Base-by-base conservation (phyloP, 345 rosid genomes). In the Xanthoceras sorbifolium region DNA sequence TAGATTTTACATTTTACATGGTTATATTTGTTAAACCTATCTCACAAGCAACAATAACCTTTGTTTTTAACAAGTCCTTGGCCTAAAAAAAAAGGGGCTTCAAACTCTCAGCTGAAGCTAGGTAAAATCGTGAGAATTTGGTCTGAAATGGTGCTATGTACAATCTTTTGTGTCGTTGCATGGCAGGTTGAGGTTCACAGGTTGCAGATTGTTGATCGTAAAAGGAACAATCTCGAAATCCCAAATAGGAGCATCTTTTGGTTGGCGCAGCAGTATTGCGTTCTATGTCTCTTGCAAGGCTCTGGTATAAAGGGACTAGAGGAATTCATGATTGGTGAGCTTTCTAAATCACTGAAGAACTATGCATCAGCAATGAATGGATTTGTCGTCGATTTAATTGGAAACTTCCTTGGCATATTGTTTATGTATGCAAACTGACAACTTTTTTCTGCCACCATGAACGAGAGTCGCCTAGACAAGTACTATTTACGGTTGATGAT, bases 191-290 rank as follows among this genome's bases (percentile, higher is more conserved):
- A 78, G 67, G 57, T 50, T 38, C n/a, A 29, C 4, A 54, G 71
- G 28, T 55, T 78, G 60, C 5, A 42, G 7, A 17, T 42, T 57
- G 18, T 44, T 1, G 0, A 29, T 3, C 3, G 9, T 15, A 5
- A 15, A n/a, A 6, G 6, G 14, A 59, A 61, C 1, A 8, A 42
- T 3, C 2, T 1, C 3, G 9, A 44, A 5, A 0, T 3, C n/a
- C 48, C 8, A 3, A 22, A 5, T 5, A 64, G 71, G 76, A 71
- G 31, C 25, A 62, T 64, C 12, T 63, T 63, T 7, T 32, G 40
- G 76, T 60, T 71, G 10, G 20, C 7, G 3, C 76, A 76, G 10
- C 81, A 78, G 14, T 78, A 52, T 31, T 25, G 60, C 12, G 10
- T 72, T 3, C 64, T 78, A 42, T 67, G 81, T 17, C 14, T 71